Conservation (phyloP, 2,329 filamentous ascomycete genomes). For the Bipolaris gigantea region DNA sequence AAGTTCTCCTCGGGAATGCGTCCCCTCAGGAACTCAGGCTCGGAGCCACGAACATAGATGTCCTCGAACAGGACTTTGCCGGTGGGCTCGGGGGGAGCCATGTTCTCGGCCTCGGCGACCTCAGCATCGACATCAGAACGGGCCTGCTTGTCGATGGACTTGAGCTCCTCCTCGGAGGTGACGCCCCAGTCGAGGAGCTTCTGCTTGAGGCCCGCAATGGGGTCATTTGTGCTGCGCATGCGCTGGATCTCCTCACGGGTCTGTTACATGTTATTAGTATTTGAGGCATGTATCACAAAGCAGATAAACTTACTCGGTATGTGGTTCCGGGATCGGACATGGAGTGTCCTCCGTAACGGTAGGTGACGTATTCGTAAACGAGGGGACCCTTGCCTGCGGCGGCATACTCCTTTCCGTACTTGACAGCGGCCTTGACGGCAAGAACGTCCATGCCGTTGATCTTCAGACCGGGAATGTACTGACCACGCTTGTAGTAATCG, state of each 20-base stretch:
- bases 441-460: slow-evolving; percentile 99
- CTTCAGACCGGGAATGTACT: slow-evolving; percentile 99
- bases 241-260: slow-evolving; percentile 99
- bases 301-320: slow-evolving; percentile 65
- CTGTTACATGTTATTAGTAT: slow-evolving; percentile 33
- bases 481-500: slow-evolving; percentile 99
- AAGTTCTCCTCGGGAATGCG: slow-evolving; percentile 90
- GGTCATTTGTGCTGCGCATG: slow-evolving; percentile 98
- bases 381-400: slow-evolving; percentile 83
- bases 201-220: slow-evolving; percentile 96
- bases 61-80: slow-evolving; percentile 90
- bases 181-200: slow-evolving; percentile 97
- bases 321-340: slow-evolving; percentile 99
- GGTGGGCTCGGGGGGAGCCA: slow-evolving; percentile 77
- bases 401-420: slow-evolving; percentile 90
- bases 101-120: slow-evolving; percentile 86
- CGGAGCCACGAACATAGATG: slow-evolving; percentile 86
- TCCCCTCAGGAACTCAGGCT: slow-evolving; percentile 86
- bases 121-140: slow-evolving; percentile 83
- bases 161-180: slow-evolving; percentile 90
- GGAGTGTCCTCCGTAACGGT: slow-evolving; percentile 98
- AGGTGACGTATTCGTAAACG: slow-evolving; percentile 98
- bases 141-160: slow-evolving; percentile 92
- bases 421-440: slow-evolving; percentile 92
- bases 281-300: neutral